These are phyloP conservation scores for Panicum hallii DNA, from an alignment of 202 grass and related monocot genomes.

Conservation along the genomic window DNA sequence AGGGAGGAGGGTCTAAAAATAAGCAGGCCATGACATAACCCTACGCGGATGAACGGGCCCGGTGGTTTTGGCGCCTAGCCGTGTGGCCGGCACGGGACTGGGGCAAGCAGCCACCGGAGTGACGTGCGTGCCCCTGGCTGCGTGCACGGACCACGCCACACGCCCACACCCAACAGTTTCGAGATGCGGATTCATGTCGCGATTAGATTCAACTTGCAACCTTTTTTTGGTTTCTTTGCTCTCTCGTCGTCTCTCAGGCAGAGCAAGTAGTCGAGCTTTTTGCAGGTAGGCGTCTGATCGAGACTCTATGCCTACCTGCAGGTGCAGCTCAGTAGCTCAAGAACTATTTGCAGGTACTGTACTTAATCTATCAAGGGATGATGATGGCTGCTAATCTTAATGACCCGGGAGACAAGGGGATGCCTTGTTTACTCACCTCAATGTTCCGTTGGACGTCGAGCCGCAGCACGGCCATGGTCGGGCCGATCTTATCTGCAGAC, in stretches of 20 bases:
- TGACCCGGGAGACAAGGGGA: neutral
- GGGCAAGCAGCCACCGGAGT: constrained; percentile 20
- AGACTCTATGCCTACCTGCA: neutral
- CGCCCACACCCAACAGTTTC: constrained; percentile 11
- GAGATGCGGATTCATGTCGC: constrained; percentile 6
- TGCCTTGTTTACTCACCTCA: constrained; percentile 56
- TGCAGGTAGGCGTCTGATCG: constrained; percentile 9
- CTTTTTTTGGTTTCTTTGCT: neutral
- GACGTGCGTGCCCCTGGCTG: neutral
- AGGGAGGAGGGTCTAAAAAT: neutral
- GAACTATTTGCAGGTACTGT: neutral
- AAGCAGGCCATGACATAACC: neutral
- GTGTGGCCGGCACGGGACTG: constrained; percentile 62
- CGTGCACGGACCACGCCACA: neutral
- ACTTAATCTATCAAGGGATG: neutral
- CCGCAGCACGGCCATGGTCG: constrained; percentile 88
- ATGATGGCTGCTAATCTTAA: neutral
- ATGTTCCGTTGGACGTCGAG: constrained; percentile 91
- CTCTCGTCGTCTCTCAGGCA: neutral
- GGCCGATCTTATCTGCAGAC: constrained; percentile 89
- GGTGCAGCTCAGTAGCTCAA: too few species aligned
- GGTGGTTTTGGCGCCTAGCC: constrained; percentile 26
- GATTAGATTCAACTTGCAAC: constrained; percentile 17
- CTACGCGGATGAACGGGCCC: neutral
- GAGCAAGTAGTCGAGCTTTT: neutral